Percentiles rank a stretch among this genome's conserved stretches.
Evolutionary conservation across 2,329 filamentous ascomycete species (phyloP).

Genomic region (Aspergillus calidoustus): DNA sequence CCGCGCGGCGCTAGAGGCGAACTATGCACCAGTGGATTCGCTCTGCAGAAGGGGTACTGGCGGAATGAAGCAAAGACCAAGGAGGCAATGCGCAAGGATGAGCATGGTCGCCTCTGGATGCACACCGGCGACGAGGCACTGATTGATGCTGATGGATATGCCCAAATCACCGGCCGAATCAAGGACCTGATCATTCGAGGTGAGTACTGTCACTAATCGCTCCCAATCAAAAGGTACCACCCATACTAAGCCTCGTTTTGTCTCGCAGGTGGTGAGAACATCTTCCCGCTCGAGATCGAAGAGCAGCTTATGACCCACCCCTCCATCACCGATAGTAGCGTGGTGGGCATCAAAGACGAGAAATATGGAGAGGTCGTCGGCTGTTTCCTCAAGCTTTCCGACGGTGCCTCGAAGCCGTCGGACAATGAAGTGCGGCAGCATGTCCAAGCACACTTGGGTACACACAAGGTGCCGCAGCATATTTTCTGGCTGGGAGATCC

Average conservation of each 20-base stretch:
- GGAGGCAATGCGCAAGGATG: slow-evolving; percentile 69
- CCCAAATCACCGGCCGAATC: slow-evolving; percentile 71
- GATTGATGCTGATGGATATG: slow-evolving; percentile 63
- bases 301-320: slow-evolving; percentile 67
- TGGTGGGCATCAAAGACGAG: slow-evolving; percentile 65
- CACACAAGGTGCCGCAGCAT: slow-evolving; percentile 44
- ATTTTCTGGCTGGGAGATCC: slow-evolving; percentile 68
- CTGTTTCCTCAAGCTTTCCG: slow-evolving; percentile 50
- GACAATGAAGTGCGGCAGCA: slow-evolving; percentile 59
- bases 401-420: slow-evolving; percentile 48
- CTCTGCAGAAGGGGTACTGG: slow-evolving; percentile 60
- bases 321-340: slow-evolving; percentile 62
- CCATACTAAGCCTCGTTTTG: too few relatives aligned
- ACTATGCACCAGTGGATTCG: slow-evolving; percentile 74
- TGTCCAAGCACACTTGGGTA: slow-evolving; percentile 54
- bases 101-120: slow-evolving; percentile 59
- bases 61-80: slow-evolving; percentile 52
- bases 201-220: slow-evolving; percentile 10
- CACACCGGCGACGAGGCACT: slow-evolving; percentile 63
- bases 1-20: slow-evolving; percentile 69
- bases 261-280: slow-evolving; percentile 65
- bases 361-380: slow-evolving; percentile 37
- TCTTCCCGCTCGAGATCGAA: slow-evolving; percentile 73
- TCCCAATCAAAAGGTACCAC: too few relatives aligned
- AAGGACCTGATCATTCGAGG: slow-evolving; percentile 78